These are phyloP conservation scores for Auricularia sp. DNA, from an alignment of 768 basidiomycete species.

Conservation along the genomic window DNA sequence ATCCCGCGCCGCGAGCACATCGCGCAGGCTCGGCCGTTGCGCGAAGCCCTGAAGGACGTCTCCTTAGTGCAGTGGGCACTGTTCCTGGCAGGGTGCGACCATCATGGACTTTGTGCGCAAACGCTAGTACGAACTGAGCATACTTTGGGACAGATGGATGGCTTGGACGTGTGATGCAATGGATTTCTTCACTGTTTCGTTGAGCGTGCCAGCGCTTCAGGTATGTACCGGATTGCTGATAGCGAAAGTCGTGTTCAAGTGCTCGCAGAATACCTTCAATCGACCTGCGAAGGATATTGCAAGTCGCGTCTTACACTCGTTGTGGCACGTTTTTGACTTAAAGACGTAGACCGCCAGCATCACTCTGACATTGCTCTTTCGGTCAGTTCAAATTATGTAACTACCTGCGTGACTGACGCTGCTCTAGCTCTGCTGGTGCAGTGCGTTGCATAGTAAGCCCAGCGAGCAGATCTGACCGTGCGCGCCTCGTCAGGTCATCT, in stretches of 20 bases:
- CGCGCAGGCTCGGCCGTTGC: constrained; percentile 27
- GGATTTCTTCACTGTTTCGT: constrained; percentile 67
- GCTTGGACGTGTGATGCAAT: constrained; percentile 83
- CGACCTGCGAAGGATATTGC: constrained; percentile 34
- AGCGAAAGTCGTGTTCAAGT: not conserved
- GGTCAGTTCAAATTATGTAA: not conserved
- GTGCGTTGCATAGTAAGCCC: not conserved
- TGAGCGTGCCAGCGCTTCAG: constrained; percentile 21
- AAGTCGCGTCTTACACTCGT: constrained; percentile 7
- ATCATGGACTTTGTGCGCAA: not conserved
- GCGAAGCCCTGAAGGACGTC: constrained; percentile 33
- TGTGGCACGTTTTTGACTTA: not conserved
- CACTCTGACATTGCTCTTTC: not conserved
- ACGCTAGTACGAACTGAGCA: constrained; percentile 8
- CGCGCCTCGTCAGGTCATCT: constrained; percentile 28
- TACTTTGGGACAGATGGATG: constrained; percentile 46
- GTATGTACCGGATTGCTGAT: constrained; percentile 2
- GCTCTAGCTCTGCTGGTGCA: not conserved
- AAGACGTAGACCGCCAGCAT: not conserved
- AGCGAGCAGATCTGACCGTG: not conserved
- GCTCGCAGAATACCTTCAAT: constrained; percentile 1
- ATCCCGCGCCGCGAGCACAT: constrained; percentile 38
- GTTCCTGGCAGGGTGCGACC: constrained; percentile 38
- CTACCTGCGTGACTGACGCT: not conserved
- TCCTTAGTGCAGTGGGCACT: constrained; percentile 47